A percentile compares a stretch with the other conserved stretches of the same genome.
Conservation (phyloP, 2,329 filamentous ascomycete genomes). For the Cladosporium sp. region DNA sequence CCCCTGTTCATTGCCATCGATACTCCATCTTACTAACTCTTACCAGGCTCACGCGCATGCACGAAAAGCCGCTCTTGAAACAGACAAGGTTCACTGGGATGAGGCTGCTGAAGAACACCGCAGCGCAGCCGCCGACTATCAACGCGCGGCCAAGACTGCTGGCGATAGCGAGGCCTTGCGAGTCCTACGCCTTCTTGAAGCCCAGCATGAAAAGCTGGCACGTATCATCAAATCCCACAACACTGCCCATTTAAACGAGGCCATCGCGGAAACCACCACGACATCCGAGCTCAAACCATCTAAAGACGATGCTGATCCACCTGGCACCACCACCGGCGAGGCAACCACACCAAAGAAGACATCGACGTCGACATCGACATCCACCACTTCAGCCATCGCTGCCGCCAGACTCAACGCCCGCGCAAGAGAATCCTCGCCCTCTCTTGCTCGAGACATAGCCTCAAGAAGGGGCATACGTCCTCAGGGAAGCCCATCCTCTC, state of each 20-base stretch:
- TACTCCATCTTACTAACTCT: slow-evolving; percentile 8
- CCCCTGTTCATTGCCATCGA: background rate
- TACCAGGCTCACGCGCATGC: slow-evolving; percentile 80
- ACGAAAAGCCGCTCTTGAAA: slow-evolving; percentile 72
- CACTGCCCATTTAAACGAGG: slow-evolving; percentile 4
- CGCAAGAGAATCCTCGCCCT: slow-evolving; percentile 31
- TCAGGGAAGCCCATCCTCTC: slow-evolving; percentile 18
- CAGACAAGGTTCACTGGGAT: slow-evolving; percentile 63
- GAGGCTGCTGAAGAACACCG: slow-evolving; percentile 85
- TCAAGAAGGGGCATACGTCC: slow-evolving; percentile 32
- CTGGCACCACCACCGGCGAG: background rate
- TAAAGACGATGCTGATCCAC: background rate
- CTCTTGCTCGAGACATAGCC: slow-evolving; percentile 35
- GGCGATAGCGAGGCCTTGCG: slow-evolving; percentile 66
- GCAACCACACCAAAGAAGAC: slow-evolving; percentile 16
- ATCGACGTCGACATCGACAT: slow-evolving; percentile 18
- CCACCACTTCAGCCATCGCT: slow-evolving; percentile 22
- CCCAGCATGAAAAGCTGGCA: slow-evolving; percentile 80
- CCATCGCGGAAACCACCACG: slow-evolving; percentile 8
- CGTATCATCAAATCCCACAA: slow-evolving; percentile 63
- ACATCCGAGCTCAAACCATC: slow-evolving; percentile 4
- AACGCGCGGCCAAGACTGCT: slow-evolving; percentile 71
- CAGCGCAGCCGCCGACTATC: slow-evolving; percentile 81
- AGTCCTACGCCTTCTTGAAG: slow-evolving; percentile 77
- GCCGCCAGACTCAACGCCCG: slow-evolving; percentile 22